Base-by-base conservation (phyloP, 495 filamentous ascomycete genomes). In the Hyaloscypha finlandica region DNA sequence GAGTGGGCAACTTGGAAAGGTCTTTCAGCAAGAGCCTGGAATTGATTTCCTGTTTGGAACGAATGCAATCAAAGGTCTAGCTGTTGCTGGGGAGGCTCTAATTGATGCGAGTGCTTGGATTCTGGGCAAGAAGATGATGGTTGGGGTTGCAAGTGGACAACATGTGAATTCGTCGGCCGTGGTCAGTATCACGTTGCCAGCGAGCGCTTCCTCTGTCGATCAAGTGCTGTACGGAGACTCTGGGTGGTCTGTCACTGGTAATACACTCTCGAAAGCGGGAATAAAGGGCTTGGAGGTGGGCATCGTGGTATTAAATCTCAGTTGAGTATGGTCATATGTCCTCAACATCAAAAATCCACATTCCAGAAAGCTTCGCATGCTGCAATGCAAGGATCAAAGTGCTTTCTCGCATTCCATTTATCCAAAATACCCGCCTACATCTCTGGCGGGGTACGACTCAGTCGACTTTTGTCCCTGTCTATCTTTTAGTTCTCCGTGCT, bases 91-190 rank as follows among this genome's bases (percentile, higher is more conserved):
- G 22, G 69, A 66, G 29, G 56, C 48, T 25, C 8, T 76, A 1
- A 67, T 84, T 19, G 83, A 85, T 68, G 79, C 73, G 59, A 77
- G 80, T 68, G 78, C 74, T 14, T 84, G 82, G 81, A 63, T 80
- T 32, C 48, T 42, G 22, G 79, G 64, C 8, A 51, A 30, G 4
- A 71, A 72, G 74, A 70, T 80, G 73, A 70, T 84, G 76, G 74
- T 84, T 4, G 77, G 78, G 6, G 74, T 84, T 22, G 80, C 81
- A 1, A 83, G 81, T 68, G 64, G 31, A 22, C n/a, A 65, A 31
- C 68, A 68, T 52, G 61, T 55, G 2, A 39, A 68, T 66, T 63
- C 30, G 2, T 31, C 25, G 1, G 6, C 19, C 2, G 42, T 16
- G 4, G 45, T 73, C 1, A 68, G 29, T n/a, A 65, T 73, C 20